Base-by-base conservation (phyloP, 2,329 filamentous ascomycete genomes). In the Cryphonectria nitschkei region DNA sequence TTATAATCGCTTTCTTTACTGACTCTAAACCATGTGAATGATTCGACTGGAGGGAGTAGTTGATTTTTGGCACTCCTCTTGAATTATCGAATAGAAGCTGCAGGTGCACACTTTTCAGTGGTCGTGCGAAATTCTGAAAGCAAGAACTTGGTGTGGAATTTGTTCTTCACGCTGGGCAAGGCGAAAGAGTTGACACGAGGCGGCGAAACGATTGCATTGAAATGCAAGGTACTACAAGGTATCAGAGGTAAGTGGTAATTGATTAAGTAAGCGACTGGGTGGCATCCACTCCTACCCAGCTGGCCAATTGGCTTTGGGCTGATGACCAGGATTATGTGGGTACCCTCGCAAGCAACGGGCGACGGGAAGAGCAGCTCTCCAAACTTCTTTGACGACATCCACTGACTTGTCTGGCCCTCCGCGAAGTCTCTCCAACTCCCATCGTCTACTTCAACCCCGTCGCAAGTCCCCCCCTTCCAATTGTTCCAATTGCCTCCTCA, bases 401-500 rank as follows among this genome's bases (percentile, higher is more conserved):
- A 39, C 16, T 14, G 19, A 22, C 22, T 58, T 50, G 37, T 22
- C 29, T 13, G 43, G n/a, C n/a, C 26, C 16, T 39, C 37, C 39
- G 29, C 4, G 19, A 43, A n/a, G n/a, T 34, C 8, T 37, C 16
- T n/a, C 13, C 43, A 11, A 9, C 39, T 29, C 37, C 43, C 43
- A 7, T 46, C 43, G 16, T 46, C 43, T 6, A 46, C 16, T 22
- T 22, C 43, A 46, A 46, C 4, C 43, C 50, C 16, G 22, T 72
- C 37, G 60, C 60, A 29, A 29, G 32, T 3, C 22, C 32, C 22
- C 22, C 32, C 22, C 22, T 3, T 11, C 7, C 60, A 26, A 39
- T n/a, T 34, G 34, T 16, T 9, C 73, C 76, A 74, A 77, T 77
- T 77, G 76, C 76, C 73, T 74, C 69, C 74, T 62, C 75, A 73